Percentiles rank a stretch among this genome's conserved stretches.
Evolutionary conservation across 2,329 filamentous ascomycete species (phyloP).

Genomic region (Botryotinia calthae): DNA sequence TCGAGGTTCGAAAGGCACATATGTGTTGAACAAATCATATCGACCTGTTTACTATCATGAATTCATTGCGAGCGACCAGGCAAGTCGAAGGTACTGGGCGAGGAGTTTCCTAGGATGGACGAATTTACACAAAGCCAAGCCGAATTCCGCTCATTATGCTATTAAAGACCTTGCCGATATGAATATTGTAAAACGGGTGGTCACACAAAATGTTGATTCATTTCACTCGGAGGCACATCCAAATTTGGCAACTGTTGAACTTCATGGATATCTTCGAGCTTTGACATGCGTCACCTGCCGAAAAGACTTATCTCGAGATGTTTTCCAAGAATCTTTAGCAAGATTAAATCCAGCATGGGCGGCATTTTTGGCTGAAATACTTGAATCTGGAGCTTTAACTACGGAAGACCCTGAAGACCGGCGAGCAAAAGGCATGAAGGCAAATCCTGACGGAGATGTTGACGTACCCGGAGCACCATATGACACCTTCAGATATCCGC

Average conservation of each 20-base stretch:
- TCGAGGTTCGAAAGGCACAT: slow-evolving; percentile 77
- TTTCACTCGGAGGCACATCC: slow-evolving; percentile 83
- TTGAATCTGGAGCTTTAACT: slow-evolving; percentile 71
- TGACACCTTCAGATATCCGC: slow-evolving; percentile 84
- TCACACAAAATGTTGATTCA: slow-evolving; percentile 97
- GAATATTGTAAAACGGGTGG: slow-evolving; percentile 70
- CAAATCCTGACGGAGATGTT: slow-evolving; percentile 93
- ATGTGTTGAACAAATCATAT: slow-evolving; percentile 86
- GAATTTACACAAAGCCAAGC: slow-evolving; percentile 70
- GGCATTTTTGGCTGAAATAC: slow-evolving; percentile 67
- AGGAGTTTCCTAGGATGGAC: slow-evolving; percentile 92
- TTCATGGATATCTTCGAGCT: slow-evolving; percentile 86
- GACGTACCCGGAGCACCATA: slow-evolving; percentile 86
- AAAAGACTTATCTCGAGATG: slow-evolving; percentile 64
- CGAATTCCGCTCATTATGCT: slow-evolving; percentile 77
- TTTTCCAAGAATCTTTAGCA: slow-evolving; percentile 74
- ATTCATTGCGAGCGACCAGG: slow-evolving; percentile 61
- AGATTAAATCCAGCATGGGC: slow-evolving; percentile 85
- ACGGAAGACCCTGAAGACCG: slow-evolving; percentile 73
- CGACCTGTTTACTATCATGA: slow-evolving; percentile 92
- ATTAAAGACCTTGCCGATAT: slow-evolving; percentile 68
- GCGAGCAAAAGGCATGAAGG: slow-evolving; percentile 66
- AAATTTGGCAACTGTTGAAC: slow-evolving; percentile 69
- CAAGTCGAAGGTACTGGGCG: slow-evolving; percentile 92
- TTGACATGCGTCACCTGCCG: slow-evolving; percentile 79